Conservation (phyloP, 352 stramenopile genomes). For the Detonula confervacea region DNA sequence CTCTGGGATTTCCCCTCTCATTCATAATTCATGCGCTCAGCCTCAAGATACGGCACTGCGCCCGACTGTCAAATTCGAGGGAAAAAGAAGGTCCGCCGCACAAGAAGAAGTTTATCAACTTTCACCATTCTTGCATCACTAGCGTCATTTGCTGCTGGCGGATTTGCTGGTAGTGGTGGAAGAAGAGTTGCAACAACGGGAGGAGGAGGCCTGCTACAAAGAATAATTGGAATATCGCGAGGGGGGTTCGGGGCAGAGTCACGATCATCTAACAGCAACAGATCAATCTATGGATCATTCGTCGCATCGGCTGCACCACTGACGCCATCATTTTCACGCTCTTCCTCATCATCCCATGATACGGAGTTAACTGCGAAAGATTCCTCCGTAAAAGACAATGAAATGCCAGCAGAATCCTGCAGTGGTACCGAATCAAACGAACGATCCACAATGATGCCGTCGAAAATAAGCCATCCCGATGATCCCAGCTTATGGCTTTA, state of each 20-base stretch:
- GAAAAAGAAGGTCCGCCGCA: too few species aligned
- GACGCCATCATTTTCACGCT: neutral
- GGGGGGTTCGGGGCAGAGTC: neutral
- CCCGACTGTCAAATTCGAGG: too few species aligned
- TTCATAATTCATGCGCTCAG: too few species aligned
- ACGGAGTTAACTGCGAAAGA: neutral
- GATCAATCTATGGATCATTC: neutral
- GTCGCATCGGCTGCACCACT: constrained; percentile 20
- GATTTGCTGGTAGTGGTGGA: neutral
- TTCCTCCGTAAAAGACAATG: neutral
- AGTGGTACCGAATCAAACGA: constrained; percentile 1
- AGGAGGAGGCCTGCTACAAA: neutral
- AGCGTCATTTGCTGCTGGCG: neutral
- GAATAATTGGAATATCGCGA: constrained; percentile 5
- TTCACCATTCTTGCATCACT: constrained; percentile 13
- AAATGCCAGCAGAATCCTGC: constrained; percentile 9
- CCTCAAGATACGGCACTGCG: too few species aligned
- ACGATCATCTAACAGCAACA: neutral
- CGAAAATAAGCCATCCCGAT: constrained; percentile 27
- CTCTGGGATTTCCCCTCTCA: too few species aligned
- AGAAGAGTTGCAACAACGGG: neutral
- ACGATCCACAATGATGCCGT: constrained; percentile 10
- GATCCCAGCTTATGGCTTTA: constrained; percentile 54
- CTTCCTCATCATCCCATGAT: constrained; percentile 4
- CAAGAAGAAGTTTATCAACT: too few species aligned